Conservation (phyloP, 2,329 filamentous ascomycete genomes). For the Sporothrix sp. region DNA sequence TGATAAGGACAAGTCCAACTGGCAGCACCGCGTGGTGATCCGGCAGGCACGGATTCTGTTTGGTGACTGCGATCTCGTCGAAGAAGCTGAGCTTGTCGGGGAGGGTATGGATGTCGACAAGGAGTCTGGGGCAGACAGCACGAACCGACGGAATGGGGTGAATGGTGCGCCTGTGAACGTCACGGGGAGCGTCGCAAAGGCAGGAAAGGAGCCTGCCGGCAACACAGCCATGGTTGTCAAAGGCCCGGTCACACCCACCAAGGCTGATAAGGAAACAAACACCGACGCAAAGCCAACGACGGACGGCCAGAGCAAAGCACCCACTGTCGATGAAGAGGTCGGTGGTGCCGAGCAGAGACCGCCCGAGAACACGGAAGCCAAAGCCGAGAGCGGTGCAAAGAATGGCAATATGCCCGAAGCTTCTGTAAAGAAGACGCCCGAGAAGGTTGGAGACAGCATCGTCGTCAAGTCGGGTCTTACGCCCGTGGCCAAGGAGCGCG, state of each 20-base stretch:
- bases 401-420: too few species aligned
- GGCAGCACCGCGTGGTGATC: constrained; percentile 87
- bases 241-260: not conserved
- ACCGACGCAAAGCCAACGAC: not conserved
- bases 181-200: not conserved
- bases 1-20: constrained; percentile 81
- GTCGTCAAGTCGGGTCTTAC: not conserved
- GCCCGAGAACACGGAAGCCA: not conserved
- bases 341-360: too few species aligned
- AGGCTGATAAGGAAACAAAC: not conserved
- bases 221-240: not conserved
- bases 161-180: too few species aligned
- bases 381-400: not conserved
- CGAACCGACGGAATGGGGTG: not conserved
- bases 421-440: too few species aligned
- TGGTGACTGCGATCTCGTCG: constrained; percentile 17
- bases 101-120: not conserved
- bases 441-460: constrained; percentile 1
- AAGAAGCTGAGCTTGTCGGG: not conserved
- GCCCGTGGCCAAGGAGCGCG: constrained; percentile 10
- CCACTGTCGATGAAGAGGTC: too few species aligned
- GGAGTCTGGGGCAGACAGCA: not conserved
- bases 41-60: constrained; percentile 54
- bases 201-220: not conserved
- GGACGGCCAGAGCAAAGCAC: too few species aligned